Percentiles rank a stretch among this genome's conserved stretches.
These are phyloP conservation scores for Eudorina sp. DNA, from an alignment of 139 green algal species.

Conservation along the genomic window DNA sequence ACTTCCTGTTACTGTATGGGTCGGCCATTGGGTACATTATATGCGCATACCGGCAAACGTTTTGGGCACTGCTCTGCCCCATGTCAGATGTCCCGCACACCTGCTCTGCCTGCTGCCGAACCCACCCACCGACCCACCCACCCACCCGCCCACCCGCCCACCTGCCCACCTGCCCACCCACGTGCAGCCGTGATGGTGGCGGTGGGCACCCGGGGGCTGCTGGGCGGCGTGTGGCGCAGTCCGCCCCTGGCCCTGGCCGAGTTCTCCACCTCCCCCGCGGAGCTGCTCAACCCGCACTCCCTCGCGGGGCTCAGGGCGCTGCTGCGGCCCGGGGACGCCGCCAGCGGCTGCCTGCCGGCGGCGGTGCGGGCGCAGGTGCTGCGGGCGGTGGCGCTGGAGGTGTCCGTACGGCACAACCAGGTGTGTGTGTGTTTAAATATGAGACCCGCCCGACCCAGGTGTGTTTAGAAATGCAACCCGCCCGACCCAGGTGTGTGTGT, in stretches of 20 bases:
- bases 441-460: no score
- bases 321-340: conserved; percentile 23
- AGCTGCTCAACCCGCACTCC: conserved; percentile 49
- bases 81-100: no score
- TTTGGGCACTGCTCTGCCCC: no score
- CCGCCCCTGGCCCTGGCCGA: conserved; percentile 59
- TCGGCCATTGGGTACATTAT: no score
- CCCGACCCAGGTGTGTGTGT: no score
- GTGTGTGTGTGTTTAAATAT: background rate
- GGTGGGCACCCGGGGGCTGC: conserved; percentile 46
- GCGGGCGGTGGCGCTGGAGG: conserved; percentile 39
- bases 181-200: conserved; percentile 48
- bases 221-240: conserved; percentile 63
- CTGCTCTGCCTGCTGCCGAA: background rate
- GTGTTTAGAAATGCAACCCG: no score
- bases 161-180: background rate
- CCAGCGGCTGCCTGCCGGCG: conserved; percentile 15
- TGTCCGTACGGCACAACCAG: conserved; percentile 42
- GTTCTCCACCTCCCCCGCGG: conserved; percentile 58
- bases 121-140: background rate
- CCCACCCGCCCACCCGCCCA: background rate
- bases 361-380: conserved; percentile 51
- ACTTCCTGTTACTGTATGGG: no score
- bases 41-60: no score
- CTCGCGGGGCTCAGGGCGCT: conserved; percentile 45